Conservation (phyloP, 805 yeast genomes). For the Candida pseudoglaebosa region DNA sequence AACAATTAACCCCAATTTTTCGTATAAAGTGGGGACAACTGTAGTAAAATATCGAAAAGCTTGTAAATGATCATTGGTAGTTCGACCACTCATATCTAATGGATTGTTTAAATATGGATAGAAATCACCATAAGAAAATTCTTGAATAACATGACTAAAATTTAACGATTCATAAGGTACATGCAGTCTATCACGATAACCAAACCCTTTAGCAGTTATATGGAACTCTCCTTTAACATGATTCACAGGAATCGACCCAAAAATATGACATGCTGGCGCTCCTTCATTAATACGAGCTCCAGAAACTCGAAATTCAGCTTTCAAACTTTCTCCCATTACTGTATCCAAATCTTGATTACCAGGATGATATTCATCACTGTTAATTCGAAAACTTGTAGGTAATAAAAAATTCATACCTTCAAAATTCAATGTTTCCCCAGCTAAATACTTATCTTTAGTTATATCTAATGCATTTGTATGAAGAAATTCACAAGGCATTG, state of each 20-base stretch:
- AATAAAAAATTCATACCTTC: constrained; percentile 59
- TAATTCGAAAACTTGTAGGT: constrained; percentile 47
- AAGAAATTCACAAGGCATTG: constrained; percentile 76
- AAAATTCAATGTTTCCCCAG: constrained; percentile 68
- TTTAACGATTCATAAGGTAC: constrained; percentile 54
- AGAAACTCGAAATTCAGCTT: constrained; percentile 54
- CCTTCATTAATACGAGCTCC: constrained; percentile 46
- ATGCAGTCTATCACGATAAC: constrained; percentile 48
- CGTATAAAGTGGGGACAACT: constrained; percentile 80
- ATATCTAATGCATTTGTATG: constrained; percentile 74
- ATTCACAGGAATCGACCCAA: constrained; percentile 79
- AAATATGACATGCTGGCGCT: constrained; percentile 81
- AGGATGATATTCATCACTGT: constrained; percentile 42
- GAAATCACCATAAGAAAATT: constrained; percentile 86
- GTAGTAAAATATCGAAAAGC: constrained; percentile 64
- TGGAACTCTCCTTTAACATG: constrained; percentile 83
- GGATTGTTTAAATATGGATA: constrained; percentile 86
- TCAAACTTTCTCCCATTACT: constrained; percentile 59
- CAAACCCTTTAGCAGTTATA: constrained; percentile 73
- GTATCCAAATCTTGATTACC: constrained; percentile 64
- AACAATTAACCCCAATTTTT: constrained; percentile 63
- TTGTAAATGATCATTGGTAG: constrained; percentile 45
- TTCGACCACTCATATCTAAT: constrained; percentile 70
- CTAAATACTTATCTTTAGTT: constrained; percentile 74
- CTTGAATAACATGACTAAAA: constrained; percentile 80